Percentiles rank a stretch among this genome's conserved stretches.
Conservation (phyloP, 2,329 filamentous ascomycete species). For the Lasiodiplodia hormozganensis region DNA sequence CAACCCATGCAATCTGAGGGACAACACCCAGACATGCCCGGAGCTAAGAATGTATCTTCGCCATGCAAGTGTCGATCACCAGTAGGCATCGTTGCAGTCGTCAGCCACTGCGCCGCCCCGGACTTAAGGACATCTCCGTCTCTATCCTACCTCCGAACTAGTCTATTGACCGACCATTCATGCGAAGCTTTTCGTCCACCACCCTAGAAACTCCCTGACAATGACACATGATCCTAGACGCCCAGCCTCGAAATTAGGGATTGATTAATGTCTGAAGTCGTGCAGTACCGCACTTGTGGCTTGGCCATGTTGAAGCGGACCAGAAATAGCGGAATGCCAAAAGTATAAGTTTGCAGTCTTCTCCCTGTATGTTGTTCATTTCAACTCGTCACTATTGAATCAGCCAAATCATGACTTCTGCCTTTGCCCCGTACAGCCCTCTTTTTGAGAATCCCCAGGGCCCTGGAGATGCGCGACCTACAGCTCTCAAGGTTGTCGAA, state of each 20-base stretch:
- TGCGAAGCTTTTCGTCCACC: background rate
- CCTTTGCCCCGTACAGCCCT: background rate
- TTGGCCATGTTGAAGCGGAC: background rate
- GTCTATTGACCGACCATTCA: background rate
- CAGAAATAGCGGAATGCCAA: background rate
- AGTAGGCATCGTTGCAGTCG: background rate
- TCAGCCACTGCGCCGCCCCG: background rate
- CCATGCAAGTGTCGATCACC: background rate
- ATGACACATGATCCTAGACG: background rate
- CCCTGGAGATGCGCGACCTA: slow-evolving; percentile 31
- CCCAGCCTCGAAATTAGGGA: background rate
- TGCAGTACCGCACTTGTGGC: background rate
- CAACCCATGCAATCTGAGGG: background rate
- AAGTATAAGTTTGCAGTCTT: background rate
- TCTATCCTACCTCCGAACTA: background rate
- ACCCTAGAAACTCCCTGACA: background rate
- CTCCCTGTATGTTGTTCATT: background rate
- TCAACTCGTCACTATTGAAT: background rate
- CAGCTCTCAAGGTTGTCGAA: slow-evolving; percentile 49
- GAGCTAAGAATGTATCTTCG: background rate
- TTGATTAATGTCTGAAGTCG: background rate
- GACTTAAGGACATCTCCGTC: background rate
- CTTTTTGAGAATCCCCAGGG: background rate
- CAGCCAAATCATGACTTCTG: background rate
- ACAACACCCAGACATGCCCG: background rate